A percentile compares a stretch with the other conserved stretches of the same genome.
phyloP scores from a whole-genome alignment of 176 grass and related monocot species.

The Puccinellia tenuiflora region DNA sequence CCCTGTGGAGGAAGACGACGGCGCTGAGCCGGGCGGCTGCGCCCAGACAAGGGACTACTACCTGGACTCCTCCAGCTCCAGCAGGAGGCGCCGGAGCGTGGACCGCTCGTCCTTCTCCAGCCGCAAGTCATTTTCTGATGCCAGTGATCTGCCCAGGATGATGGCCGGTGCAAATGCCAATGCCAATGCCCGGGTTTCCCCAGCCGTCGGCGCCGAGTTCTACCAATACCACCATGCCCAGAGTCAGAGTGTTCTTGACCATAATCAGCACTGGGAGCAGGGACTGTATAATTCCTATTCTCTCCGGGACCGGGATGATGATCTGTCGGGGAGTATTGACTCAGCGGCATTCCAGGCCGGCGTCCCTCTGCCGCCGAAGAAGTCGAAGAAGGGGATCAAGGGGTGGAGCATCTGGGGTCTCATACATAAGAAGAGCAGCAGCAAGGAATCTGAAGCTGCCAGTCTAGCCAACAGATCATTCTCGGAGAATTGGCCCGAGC shows the following conservation, averaged over 20 bases:
- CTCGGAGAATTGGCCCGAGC: slow-evolving; percentile 42
- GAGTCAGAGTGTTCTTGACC: slow-evolving; percentile 26
- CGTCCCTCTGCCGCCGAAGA: slow-evolving; percentile 18
- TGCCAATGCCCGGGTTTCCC: slow-evolving; percentile 78
- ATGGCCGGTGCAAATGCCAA: slow-evolving; percentile 12
- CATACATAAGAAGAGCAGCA: slow-evolving; percentile 50
- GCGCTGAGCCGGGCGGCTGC: slow-evolving; percentile 39
- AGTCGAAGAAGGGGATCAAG: slow-evolving; percentile 68
- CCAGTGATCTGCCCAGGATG: slow-evolving; percentile 19
- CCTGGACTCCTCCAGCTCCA: slow-evolving; percentile 71
- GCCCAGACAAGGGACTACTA: slow-evolving; percentile 90
- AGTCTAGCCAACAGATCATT: slow-evolving; percentile 34
- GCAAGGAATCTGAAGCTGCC: slow-evolving; percentile 26
- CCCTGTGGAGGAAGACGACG: slow-evolving; percentile 54
- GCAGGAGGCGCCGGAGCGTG: slow-evolving; percentile 68
- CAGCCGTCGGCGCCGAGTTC: slow-evolving; percentile 40
- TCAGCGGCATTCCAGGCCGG: slow-evolving; percentile 22
- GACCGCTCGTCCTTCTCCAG: slow-evolving; percentile 54
- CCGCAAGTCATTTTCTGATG: slow-evolving; percentile 38
- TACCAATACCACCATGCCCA: slow-evolving; percentile 38
- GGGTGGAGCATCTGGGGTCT: slow-evolving; percentile 82
- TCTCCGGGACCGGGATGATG: slow-evolving; percentile 44
- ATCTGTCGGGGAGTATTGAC: slow-evolving; percentile 47
- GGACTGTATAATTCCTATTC: not conserved
- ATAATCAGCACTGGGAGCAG: slow-evolving; percentile 15